A percentile compares a stretch with the other conserved stretches of the same genome.
phyloP scores from a whole-genome alignment of 2,329 filamentous ascomycete genomes.

The Juglanconis sp. region DNA sequence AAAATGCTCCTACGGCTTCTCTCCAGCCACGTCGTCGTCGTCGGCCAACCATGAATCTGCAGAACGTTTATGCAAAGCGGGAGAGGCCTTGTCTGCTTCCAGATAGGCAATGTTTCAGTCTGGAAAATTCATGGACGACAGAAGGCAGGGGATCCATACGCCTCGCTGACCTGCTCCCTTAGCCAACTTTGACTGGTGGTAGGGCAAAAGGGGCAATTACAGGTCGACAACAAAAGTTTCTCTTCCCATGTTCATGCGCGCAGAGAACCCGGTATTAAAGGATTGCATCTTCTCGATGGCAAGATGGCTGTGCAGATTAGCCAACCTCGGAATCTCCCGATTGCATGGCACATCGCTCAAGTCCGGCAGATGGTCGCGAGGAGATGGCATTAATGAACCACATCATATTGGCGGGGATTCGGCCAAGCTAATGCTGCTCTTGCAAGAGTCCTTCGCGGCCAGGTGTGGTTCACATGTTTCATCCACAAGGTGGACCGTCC shows the following conservation, averaged over 20 bases:
- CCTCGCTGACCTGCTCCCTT: too few relatives aligned
- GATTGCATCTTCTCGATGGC: neutral
- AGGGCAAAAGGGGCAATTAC: neutral
- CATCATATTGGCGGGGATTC: too few relatives aligned
- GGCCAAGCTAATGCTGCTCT: too few relatives aligned
- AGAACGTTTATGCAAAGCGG: neutral
- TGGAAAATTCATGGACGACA: neutral
- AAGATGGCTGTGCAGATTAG: neutral
- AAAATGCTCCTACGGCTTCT: too few relatives aligned
- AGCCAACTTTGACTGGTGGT: neutral
- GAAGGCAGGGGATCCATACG: neutral
- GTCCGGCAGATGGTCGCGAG: too few relatives aligned
- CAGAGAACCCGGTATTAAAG: neutral
- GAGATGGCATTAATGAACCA: too few relatives aligned
- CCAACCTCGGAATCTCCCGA: too few relatives aligned
- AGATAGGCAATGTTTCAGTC: neutral
- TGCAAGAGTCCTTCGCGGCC: too few relatives aligned
- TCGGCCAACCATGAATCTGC: too few relatives aligned
- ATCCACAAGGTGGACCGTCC: too few relatives aligned
- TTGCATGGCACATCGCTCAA: too few relatives aligned
- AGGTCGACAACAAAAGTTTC: neutral
- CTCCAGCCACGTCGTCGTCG: neutral
- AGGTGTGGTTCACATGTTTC: too few relatives aligned
- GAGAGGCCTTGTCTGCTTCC: neutral
- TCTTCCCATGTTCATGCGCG: neutral